Evolutionary conservation across 208 protist species (phyloP), one percentile per base, ranked within the genome.

Genomic region (Phytomonas sp.): DNA sequence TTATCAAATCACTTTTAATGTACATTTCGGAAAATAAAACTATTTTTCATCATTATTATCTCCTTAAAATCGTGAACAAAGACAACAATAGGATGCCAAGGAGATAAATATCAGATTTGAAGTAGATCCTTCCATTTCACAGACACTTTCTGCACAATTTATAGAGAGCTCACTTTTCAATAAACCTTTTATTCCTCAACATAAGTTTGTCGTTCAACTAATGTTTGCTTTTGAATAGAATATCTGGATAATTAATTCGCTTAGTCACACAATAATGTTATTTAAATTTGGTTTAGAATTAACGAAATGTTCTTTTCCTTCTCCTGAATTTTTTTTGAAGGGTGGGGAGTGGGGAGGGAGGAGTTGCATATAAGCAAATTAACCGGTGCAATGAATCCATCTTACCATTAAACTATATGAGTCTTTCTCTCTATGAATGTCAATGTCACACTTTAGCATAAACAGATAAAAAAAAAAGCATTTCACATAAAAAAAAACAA

Each of bases 341-440:
- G n/a, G n/a, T n/a, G n/a, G n/a, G n/a, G n/a, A n/a, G n/a, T n/a
- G n/a, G n/a, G n/a, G n/a, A n/a, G n/a, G n/a, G 23, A 23, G 67
- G 10, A 23, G 19, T 1, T 60, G 63, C 63, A 73, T 61, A 29
- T 63, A 71, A 49, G 34, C 29, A 45, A 29, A 63, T 36, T 59
- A 14, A 69, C 42, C 12, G 37, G 59, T 29, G 8, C 26, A 19
- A n/a, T 52, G 34, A 61, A 74, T 19, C 7, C 12, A 2, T 49
- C 40, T 10, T 12, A 70, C 59, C 59, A 63, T n/a, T 63, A 70
- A 70, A 40, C 34, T 36, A n/a, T 36, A 56, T 52, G 23, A 60
- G 3, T 60, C 29, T 16, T 33, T 30, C 12, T 7, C 26, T 59
- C 4, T 49, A 49, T 49, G 40, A 23, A 49, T 23, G 19, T 2